Evolutionary conservation across 2,329 filamentous ascomycete genomes (phyloP), one percentile per base, ranked within the genome.

Genomic region (Teratosphaeria gauchensis): DNA sequence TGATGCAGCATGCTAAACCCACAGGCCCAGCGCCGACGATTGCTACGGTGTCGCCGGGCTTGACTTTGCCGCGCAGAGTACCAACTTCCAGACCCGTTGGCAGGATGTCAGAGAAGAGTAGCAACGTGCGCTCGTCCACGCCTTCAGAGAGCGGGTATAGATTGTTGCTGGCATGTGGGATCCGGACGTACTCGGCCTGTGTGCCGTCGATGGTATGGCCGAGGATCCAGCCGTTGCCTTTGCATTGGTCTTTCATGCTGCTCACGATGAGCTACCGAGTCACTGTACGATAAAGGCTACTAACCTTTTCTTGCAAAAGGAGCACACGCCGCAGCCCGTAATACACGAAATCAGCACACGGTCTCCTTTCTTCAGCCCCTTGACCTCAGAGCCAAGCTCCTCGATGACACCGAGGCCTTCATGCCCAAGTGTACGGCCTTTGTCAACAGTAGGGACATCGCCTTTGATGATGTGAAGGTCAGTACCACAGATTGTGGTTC

Each of bases 401-500:
- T 78, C 75, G 21, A 83, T 70, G 0, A 78, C 66, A 2, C 80
- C 81, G 0, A 82, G 77, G 48, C 79, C 80, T 65, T 83, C 80
- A 61, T 83, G 80, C 38, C 81, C 80, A 0, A 83, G 71, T 2
- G 81, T 73, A 0, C 73, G 72, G 7, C 80, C 80, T 0, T 73
- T 70, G 4, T 73, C 62, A 54, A 75, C 77, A 1, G 75, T 79
- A 0, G 80, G 74, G 0, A 84, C 80, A 62, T 83, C 74, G 16
- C 81, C 81, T 58, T 80, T 78, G 58, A 76, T 69, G 60, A 84
- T 83, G 64, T 84, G 82, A 14, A 84, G 69, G 64, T 84, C 82
- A 9, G 66, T 64, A 16, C 67, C 68, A 56, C 68, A 70, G 31
- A 70, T 68, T 1, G 68, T 69, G 3, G 68, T 69, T 12, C 65